These are phyloP conservation scores for Termitomyces sp. DNA, from an alignment of 768 basidiomycete species.

Conservation along the genomic window DNA sequence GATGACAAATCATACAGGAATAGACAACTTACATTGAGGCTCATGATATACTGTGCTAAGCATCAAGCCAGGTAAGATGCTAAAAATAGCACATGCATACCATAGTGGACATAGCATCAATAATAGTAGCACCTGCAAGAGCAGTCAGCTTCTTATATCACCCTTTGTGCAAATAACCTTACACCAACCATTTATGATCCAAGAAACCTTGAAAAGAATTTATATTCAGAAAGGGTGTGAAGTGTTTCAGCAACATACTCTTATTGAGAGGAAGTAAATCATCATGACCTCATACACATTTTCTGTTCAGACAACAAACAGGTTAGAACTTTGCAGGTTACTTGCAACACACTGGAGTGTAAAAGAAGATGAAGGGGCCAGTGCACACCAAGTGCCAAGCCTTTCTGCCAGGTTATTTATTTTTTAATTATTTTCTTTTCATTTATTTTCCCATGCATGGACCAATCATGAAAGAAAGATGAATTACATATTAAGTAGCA, in stretches of 20 bases:
- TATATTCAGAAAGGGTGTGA: background rate
- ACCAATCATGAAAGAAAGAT: too few species aligned
- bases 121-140: constrained; percentile 42
- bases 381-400: too few species aligned
- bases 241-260: constrained; percentile 21
- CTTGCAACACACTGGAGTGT: background rate
- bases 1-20: background rate
- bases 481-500: too few species aligned
- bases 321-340: background rate
- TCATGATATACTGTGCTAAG: constrained; percentile 39
- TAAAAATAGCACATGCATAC: constrained; percentile 18
- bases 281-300: constrained; percentile 56
- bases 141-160: background rate
- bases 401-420: too few species aligned
- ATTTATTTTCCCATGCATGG: too few species aligned
- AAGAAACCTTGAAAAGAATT: constrained; percentile 7
- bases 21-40: constrained; percentile 25
- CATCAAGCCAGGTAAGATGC: background rate
- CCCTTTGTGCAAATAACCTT: constrained; percentile 16
- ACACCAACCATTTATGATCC: constrained; percentile 27
- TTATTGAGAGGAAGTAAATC: constrained; percentile 45
- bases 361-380: too few species aligned
- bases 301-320: constrained; percentile 23
- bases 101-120: constrained; percentile 49
- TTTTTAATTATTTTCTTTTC: too few species aligned